Conservation (phyloP, 768 basidiomycete species). For the Hebeloma cylindrosporum region DNA sequence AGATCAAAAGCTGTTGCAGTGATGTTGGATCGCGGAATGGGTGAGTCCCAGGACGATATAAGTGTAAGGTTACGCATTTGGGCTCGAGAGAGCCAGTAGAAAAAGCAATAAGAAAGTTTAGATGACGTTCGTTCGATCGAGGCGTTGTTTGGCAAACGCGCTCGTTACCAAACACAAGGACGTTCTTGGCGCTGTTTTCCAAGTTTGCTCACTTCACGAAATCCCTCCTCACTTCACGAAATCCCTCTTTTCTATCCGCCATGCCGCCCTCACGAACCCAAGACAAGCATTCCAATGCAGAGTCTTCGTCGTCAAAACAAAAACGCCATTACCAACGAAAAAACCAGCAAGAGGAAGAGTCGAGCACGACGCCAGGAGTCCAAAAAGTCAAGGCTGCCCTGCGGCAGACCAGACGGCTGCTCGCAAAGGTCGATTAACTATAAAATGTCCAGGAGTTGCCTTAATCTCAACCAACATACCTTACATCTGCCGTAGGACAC, state of each 20-base stretch:
- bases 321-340: constrained; percentile 25
- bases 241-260: constrained; percentile 7
- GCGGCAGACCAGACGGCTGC: constrained; percentile 77
- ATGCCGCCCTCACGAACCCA: constrained; percentile 30
- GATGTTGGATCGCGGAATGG: constrained; percentile 31
- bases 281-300: constrained; percentile 17
- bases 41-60: constrained; percentile 28
- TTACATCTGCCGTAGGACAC: constrained; percentile 52
- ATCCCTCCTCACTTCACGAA: too few relatives aligned
- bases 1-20: constrained; percentile 57
- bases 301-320: constrained; percentile 26
- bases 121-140: constrained; percentile 6
- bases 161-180: constrained; percentile 17
- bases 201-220: too few relatives aligned
- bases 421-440: constrained; percentile 62
- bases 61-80: constrained; percentile 61
- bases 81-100: not conserved
- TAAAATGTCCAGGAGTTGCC: not conserved
- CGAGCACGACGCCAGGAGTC: constrained; percentile 56
- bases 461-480: not conserved
- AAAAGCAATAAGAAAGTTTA: constrained; percentile 7
- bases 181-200: constrained; percentile 9
- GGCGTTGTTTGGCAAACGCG: constrained; percentile 22
- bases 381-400: constrained; percentile 86
- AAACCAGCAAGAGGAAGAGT: constrained; percentile 27